Base-by-base conservation (phyloP, 169 alveolate genomes). In the Plasmodium gallinaceum region DNA sequence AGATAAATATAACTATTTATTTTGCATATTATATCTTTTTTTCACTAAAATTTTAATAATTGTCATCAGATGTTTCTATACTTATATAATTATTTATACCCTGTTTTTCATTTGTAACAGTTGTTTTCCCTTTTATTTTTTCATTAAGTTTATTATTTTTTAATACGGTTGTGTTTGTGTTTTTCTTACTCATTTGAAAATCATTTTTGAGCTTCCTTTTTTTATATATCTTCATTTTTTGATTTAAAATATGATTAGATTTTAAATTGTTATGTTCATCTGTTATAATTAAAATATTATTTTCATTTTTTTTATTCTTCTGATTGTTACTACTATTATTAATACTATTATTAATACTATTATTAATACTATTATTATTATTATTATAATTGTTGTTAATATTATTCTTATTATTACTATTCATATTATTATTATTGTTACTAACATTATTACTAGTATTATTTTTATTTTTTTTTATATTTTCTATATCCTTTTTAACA, bases 171-270 rank as follows among this genome's bases (percentile, higher is more conserved):
- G 54, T 24, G n/a, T 39, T 37, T 32, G 58, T 22, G 24, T 22
- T 80, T 32, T 80, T n/a, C 37, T 65, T 66, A 66, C 32, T 71
- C 16, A 48, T 39, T 18, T 37, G 58, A 32, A 32, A 66, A 0
- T 65, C 90, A 51, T 66, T 68, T 80, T 66, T 64, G 45, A 80
- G 18, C 65, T 66, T 80, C 58, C 90, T 65, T 43, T 80, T 80
- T 58, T 80, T 80, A 66, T 32, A 80, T 58, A 80, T 43, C 1
- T 80, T 51, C 45, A 39, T 80, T 64, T 80, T 51, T 51, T 80
- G 72, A 60, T 80, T 80, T 9, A 57, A 42, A 5, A 18, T 54
- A 39, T 65, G 5, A 3, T 57, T 80, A 8, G 78, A 64, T 65
- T 66, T 80, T 16, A 66, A 16, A 46, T 26, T 54, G 14, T 65